Evolutionary conservation across 2,329 filamentous ascomycete species (phyloP), one percentile per base, ranked within the genome.

Genomic region (Neopestalotiopsis sp.): DNA sequence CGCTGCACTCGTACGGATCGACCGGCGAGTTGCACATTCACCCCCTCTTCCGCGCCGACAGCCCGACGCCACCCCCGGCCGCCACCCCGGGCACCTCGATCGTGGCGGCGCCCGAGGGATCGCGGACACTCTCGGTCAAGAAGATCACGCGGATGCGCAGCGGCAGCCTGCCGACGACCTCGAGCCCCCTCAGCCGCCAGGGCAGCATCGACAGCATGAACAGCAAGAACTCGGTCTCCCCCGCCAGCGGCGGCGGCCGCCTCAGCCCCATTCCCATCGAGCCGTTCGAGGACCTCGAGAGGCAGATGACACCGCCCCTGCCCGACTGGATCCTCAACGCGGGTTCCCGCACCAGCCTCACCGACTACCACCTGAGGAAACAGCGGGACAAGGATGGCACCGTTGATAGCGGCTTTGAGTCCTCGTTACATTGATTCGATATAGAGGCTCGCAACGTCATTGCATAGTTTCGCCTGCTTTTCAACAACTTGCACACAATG

Each of bases 31-130:
- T 89, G 3, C 89, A 94, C 75, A 94, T 94, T 61, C 92, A 95
- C 77, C 92, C 92, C 9, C 85, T 95, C 3, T 94, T 95, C 82
- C 87, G 92, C 69, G 90, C 90, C 5, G 91, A 93, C 76, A 92
- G 89, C 56, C 91, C 91, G 0, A 86, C 84, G 1, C 91, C 91
- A 7, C 90, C 91, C 1, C 88, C 92, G 0, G 80, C 88, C 5
- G 85, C 87, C 1, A 92, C 91, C 0, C 90, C 91, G 0, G 91
- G 91, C 0, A 95, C 92, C 0, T 85, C 91, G 17, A 91, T 95
- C 63, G 83, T 89, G 12, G 92, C 92, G 0, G 90, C 92, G 2
- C 92, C 92, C 0, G 87, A 90, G 56, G 90, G 90, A 3, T 92
- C 89, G 4, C 88, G 90, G 72, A 81, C 91, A 20, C 88, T 94